Evolutionary conservation across 2,329 filamentous ascomycete genomes (phyloP).

Genomic region (Pseudohalonectria lignicola): DNA sequence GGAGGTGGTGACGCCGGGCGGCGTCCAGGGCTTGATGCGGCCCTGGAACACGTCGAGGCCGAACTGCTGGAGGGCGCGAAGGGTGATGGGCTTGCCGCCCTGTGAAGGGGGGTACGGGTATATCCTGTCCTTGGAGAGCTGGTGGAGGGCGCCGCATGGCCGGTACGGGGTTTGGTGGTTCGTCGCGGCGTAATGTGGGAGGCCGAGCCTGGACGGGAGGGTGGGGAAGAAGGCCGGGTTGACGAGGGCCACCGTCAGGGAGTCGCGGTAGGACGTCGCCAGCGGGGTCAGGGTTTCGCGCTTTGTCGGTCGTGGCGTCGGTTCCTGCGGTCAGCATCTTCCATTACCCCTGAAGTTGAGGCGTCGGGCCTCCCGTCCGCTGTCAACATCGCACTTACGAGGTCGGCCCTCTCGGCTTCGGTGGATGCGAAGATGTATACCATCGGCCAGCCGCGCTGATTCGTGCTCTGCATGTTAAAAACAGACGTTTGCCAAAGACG

Average conservation of each 20-base stretch:
- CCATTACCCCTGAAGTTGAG: too few species aligned
- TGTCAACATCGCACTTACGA: too few species aligned
- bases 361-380: too few species aligned
- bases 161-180: not conserved
- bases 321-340: too few species aligned
- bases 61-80: slow-evolving; percentile 20
- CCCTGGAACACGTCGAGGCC: slow-evolving; percentile 25
- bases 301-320: too few species aligned
- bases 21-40: slow-evolving; percentile 21
- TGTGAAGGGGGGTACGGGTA: slow-evolving; percentile 24
- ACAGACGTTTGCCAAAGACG: too few species aligned
- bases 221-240: slow-evolving; percentile 23
- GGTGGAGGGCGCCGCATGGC: slow-evolving; percentile 20
- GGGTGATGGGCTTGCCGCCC: slow-evolving; percentile 12
- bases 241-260: slow-evolving; percentile 21
- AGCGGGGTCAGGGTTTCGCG: slow-evolving; percentile 17
- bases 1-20: slow-evolving; percentile 13
- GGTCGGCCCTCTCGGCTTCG: slow-evolving; percentile 14
- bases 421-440: slow-evolving; percentile 24
- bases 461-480: not conserved
- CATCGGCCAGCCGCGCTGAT: slow-evolving; percentile 22
- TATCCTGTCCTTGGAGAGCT: slow-evolving; percentile 20
- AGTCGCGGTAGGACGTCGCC: slow-evolving; percentile 20
- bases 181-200: slow-evolving; percentile 15
- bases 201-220: slow-evolving; percentile 19